Conservation (phyloP, 2,329 filamentous ascomycete species). For the Chlorencoelia australis region DNA sequence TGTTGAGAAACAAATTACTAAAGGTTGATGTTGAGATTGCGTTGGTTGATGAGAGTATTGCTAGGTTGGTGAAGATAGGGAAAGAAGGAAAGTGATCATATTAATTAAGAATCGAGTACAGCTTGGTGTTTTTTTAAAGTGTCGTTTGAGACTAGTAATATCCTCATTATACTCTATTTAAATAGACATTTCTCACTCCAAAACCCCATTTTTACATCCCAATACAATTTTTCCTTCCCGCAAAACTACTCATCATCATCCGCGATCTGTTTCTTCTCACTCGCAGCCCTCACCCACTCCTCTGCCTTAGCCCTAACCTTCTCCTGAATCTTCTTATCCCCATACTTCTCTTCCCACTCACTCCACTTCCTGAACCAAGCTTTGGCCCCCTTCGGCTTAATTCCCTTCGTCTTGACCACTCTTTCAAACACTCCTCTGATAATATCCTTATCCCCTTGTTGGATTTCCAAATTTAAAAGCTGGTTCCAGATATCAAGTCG, state of each 20-base stretch:
- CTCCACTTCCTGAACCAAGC: conserved; percentile 90
- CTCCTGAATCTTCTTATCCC: conserved; percentile 59
- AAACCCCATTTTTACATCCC: too few species aligned
- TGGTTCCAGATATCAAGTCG: conserved; percentile 90
- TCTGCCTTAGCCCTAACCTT: conserved; percentile 60
- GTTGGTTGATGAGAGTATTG: conserved; percentile 66
- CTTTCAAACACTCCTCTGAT: conserved; percentile 76
- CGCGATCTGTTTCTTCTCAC: conserved; percentile 30
- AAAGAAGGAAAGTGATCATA: not conserved
- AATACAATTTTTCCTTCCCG: not conserved
- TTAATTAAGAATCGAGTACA: not conserved
- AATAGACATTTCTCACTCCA: not conserved
- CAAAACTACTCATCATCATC: conserved; percentile 3
- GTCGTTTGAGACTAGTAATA: not conserved
- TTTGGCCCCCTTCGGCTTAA: conserved; percentile 76
- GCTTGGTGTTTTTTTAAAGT: not conserved
- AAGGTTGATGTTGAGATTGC: conserved; percentile 68
- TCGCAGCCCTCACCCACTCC: conserved; percentile 52
- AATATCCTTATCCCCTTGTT: conserved; percentile 44
- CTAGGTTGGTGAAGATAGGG: conserved; percentile 26
- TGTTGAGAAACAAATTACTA: conserved; percentile 62
- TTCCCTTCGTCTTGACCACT: conserved; percentile 54
- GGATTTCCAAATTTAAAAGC: conserved; percentile 74
- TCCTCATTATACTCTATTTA: not conserved
- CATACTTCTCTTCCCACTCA: conserved; percentile 71